Evolutionary conservation across 208 protist genomes (phyloP).

Genomic region (Paratrypanosoma confusum): DNA sequence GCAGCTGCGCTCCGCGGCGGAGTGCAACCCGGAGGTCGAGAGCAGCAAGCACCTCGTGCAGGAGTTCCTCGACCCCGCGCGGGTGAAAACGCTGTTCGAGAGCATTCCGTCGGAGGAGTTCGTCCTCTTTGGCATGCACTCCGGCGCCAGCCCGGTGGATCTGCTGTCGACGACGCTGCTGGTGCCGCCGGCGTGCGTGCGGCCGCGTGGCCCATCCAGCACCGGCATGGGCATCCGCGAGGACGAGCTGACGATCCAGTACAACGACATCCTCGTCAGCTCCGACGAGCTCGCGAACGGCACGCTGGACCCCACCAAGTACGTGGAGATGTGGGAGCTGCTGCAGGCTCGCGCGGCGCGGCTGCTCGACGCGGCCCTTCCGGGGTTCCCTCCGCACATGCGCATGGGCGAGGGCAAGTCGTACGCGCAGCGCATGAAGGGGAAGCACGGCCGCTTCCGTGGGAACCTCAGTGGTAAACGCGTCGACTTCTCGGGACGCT

Average conservation of each 20-base stretch:
- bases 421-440: slow-evolving; percentile 97
- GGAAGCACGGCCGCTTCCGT: slow-evolving; percentile 98
- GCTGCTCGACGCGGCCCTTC: slow-evolving; percentile 70
- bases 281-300: slow-evolving; percentile 76
- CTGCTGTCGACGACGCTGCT: slow-evolving; percentile 92
- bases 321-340: slow-evolving; percentile 94
- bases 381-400: slow-evolving; percentile 61
- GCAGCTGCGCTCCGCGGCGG: slow-evolving; percentile 31
- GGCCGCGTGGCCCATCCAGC: slow-evolving; percentile 88
- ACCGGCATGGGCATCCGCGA: slow-evolving; percentile 84
- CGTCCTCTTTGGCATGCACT: slow-evolving; percentile 90
- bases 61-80: slow-evolving; percentile 92
- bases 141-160: slow-evolving; percentile 67
- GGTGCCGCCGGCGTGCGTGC: slow-evolving; percentile 95
- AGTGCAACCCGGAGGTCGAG: slow-evolving; percentile 47
- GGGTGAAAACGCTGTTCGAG: slow-evolving; percentile 86
- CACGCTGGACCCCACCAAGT: slow-evolving; percentile 46
- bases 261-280: slow-evolving; percentile 85
- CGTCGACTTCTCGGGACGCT: slow-evolving; percentile 98
- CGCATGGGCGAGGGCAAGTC: slow-evolving; percentile 65
- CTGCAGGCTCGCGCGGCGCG: slow-evolving; percentile 91
- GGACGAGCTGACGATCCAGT: slow-evolving; percentile 98
- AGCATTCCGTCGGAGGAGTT: slow-evolving; percentile 88
- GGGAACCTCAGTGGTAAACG: slow-evolving; percentile 99
- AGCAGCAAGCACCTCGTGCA: slow-evolving; percentile 43